Percentiles rank a stretch among this genome's conserved stretches.
Conservation (phyloP, 2,329 filamentous ascomycete genomes). For the Penicillium decumbens region DNA sequence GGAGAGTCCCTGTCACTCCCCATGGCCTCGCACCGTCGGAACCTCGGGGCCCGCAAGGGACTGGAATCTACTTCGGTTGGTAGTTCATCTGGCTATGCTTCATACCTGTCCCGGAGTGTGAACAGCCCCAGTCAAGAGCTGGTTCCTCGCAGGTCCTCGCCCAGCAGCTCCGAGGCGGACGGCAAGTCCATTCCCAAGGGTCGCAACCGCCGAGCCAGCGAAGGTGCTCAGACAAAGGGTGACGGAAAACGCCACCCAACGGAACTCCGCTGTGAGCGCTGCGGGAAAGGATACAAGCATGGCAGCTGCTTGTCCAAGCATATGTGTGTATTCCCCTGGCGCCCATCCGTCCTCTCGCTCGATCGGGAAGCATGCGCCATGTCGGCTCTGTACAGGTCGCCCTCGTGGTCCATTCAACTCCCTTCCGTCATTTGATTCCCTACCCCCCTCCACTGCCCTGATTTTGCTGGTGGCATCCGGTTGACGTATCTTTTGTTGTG, state of each 20-base stretch:
- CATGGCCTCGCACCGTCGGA: constrained; percentile 55
- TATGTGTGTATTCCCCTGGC: constrained; percentile 78
- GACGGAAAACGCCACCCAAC: constrained; percentile 73
- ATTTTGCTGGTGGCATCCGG: constrained; percentile 25
- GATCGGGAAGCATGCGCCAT: constrained; percentile 40
- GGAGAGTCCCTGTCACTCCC: constrained; percentile 58
- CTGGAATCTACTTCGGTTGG: constrained; percentile 60
- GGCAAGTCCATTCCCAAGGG: constrained; percentile 50
- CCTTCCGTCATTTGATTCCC: constrained; percentile 22
- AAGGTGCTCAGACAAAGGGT: constrained; percentile 80
- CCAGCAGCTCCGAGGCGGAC: constrained; percentile 30
- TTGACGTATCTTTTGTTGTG: constrained; percentile 44
- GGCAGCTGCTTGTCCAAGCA: constrained; percentile 99
- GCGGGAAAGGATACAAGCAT: constrained; percentile 99
- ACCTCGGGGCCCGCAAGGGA: constrained; percentile 43
- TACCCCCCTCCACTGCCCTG: constrained; percentile 21
- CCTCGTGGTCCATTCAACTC: constrained; percentile 34
- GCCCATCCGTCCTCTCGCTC: constrained; percentile 35
- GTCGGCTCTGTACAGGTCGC: constrained; percentile 39
- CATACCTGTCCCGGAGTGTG: constrained; percentile 41
- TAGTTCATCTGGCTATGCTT: constrained; percentile 37
- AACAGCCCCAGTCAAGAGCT: constrained; percentile 34
- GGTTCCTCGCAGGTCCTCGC: constrained; percentile 39
- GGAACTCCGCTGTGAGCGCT: constrained; percentile 94
- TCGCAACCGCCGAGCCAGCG: constrained; percentile 65